Evolutionary conservation across 495 filamentous ascomycete genomes (phyloP).

Genomic region (Trichoderma gamsii): DNA sequence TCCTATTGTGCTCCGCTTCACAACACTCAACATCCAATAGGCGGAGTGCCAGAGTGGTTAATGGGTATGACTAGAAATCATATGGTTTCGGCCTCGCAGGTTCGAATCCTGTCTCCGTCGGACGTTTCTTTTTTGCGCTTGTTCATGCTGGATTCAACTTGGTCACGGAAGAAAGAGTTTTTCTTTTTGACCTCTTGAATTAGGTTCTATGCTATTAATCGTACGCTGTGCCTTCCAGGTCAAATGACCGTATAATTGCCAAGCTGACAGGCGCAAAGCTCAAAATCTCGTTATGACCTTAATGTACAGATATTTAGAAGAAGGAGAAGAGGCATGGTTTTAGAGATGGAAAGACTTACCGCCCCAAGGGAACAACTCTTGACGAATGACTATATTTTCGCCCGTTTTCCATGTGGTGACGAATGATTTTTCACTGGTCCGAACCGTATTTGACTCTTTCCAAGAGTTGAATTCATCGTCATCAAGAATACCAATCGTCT

Average conservation of each 20-base stretch:
- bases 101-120: slow-evolving; percentile 14
- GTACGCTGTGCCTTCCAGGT: slow-evolving; percentile 19
- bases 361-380: slow-evolving; percentile 52
- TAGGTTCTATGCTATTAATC: not conserved
- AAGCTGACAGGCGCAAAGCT: slow-evolving; percentile 49
- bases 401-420: slow-evolving; percentile 34
- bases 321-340: too few species aligned
- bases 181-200: not conserved
- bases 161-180: not conserved
- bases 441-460: slow-evolving; percentile 35
- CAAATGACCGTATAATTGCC: slow-evolving; percentile 62
- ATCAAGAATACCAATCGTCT: slow-evolving; percentile 38
- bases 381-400: slow-evolving; percentile 36
- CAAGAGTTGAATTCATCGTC: slow-evolving; percentile 29
- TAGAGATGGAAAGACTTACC: slow-evolving; percentile 34
- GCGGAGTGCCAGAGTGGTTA: slow-evolving; percentile 13
- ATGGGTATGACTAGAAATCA: slow-evolving; percentile 15
- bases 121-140: slow-evolving; percentile 8
- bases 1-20: not conserved
- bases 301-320: not conserved
- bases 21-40: not conserved
- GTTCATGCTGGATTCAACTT: not conserved
- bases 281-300: slow-evolving; percentile 55
- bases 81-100: slow-evolving; percentile 14
- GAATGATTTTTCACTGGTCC: slow-evolving; percentile 36